Base-by-base conservation (phyloP, 495 filamentous ascomycete species). In the Penicillium ucsense region DNA sequence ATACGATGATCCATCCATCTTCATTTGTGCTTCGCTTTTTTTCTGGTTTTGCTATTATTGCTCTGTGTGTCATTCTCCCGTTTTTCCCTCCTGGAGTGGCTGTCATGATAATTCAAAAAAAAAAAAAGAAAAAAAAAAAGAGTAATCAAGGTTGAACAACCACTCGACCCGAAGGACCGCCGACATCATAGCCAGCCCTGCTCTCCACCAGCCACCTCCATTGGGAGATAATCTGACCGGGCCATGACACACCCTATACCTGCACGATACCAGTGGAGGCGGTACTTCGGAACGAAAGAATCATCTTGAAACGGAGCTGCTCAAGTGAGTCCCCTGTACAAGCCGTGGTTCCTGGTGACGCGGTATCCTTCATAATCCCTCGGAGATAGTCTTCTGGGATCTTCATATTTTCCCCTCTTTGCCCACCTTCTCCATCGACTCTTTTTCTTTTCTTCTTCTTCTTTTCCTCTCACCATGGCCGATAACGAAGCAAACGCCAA, bases 381-480 rank as follows among this genome's bases (percentile, higher is more conserved):
- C 20, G 1, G 20, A 20, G 20, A 20, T 20, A 20, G 20, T 20
- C 20, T 20, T 52, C 49, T 12, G 47, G 58, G 47, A 50, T 47
- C 46, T 61, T 63, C 55, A 63, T 61, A 61, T 63, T 59, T 20
- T 46, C 43, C 60, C 48, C 45, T 45, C 37, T 11, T n/a, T 30
- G n/a, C 39, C 39, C 6, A 46, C 36, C 42, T 46, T 41, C 35
- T 30, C 51, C 41, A 34, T 35, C 29, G 34, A 48, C 30, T 37
- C 38, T 31, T 52, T 47, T 53, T 34, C 45, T 32, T 57, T 20
- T 36, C 48, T 31, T 37, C 38, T 31, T 52, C 48, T 53, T 34
- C 47, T 35, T 64, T 53, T 58, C 56, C 51, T 60, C 58, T 43
- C 62, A 68, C 39, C 36, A 69, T 69, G 67, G 61, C 66, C 56